Evolutionary conservation across 2,329 filamentous ascomycete species (phyloP).

Genomic region (Clonostachys sp.): DNA sequence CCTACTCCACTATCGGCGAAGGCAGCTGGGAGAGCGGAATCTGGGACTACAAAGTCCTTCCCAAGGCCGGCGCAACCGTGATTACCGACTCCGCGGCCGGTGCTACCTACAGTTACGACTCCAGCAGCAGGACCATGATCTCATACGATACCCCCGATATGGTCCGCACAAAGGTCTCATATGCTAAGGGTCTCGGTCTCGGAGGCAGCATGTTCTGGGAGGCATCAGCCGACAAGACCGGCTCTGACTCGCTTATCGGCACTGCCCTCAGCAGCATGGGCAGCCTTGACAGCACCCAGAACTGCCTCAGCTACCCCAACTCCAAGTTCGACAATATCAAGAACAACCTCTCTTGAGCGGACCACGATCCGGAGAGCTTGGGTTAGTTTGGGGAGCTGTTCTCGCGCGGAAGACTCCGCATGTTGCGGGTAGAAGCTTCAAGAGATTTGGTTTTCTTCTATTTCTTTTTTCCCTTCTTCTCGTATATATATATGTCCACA

Average conservation of each 20-base stretch:
- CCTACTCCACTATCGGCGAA: constrained; percentile 58
- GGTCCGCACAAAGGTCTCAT: constrained; percentile 58
- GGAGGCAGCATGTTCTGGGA: constrained; percentile 89
- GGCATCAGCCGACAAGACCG: constrained; percentile 61
- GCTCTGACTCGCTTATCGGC: constrained; percentile 54
- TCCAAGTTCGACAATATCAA: constrained; percentile 53
- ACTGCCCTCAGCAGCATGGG: constrained; percentile 35
- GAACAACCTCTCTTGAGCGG: constrained; percentile 8
- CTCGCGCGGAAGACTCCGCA: too few species aligned
- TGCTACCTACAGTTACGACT: constrained; percentile 70
- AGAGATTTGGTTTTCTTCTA: background rate
- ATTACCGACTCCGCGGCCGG: constrained; percentile 50
- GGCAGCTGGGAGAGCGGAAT: constrained; percentile 71
- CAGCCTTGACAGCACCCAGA: constrained; percentile 38
- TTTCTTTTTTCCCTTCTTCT: background rate
- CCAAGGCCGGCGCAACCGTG: constrained; percentile 53
- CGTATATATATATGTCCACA: background rate
- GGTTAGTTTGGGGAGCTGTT: too few species aligned
- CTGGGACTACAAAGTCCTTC: constrained; percentile 79
- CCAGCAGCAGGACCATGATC: constrained; percentile 55
- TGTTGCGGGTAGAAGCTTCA: background rate
- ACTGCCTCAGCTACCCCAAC: constrained; percentile 45
- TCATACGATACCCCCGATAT: constrained; percentile 65
- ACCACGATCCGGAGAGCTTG: too few species aligned
- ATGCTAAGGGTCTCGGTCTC: constrained; percentile 56